Conservation (phyloP, 2,329 filamentous ascomycete genomes). For the Pestalotiopsis sp. region DNA sequence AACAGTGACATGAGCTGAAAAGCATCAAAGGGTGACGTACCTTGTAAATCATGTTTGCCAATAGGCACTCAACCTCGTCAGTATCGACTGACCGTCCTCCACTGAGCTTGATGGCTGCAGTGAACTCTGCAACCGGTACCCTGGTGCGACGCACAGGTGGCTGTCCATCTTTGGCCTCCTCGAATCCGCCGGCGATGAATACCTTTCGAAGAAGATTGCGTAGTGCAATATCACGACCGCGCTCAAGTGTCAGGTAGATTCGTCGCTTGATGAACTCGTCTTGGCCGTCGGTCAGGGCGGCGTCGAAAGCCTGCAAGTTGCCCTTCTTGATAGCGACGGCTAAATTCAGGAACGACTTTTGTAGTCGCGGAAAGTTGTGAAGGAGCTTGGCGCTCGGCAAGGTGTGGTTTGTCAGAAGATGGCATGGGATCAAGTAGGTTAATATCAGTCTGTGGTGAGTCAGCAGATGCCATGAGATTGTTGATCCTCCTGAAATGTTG, state of each 20-base stretch:
- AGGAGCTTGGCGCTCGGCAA: slow-evolving; percentile 76
- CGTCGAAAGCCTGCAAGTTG: slow-evolving; percentile 81
- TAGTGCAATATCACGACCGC: slow-evolving; percentile 86
- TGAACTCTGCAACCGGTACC: slow-evolving; percentile 82
- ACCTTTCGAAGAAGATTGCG: slow-evolving; percentile 92
- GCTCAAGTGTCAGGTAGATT: slow-evolving; percentile 92
- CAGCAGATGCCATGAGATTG: slow-evolving; percentile 17
- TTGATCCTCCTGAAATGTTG: background rate
- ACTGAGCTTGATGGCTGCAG: slow-evolving; percentile 77
- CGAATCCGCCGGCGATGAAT: slow-evolving; percentile 81
- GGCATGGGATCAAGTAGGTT: slow-evolving; percentile 92
- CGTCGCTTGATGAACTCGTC: slow-evolving; percentile 91
- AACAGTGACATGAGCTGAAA: background rate
- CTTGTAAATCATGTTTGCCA: slow-evolving; percentile 99
- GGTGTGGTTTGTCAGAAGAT: slow-evolving; percentile 83
- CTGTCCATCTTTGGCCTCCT: slow-evolving; percentile 71
- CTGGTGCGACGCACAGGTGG: slow-evolving; percentile 71
- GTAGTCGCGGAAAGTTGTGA: slow-evolving; percentile 72
- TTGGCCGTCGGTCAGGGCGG: slow-evolving; percentile 78
- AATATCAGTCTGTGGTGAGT: slow-evolving; percentile 71
- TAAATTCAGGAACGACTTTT: slow-evolving; percentile 77
- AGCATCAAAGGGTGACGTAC: slow-evolving; percentile 48
- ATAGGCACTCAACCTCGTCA: slow-evolving; percentile 92
- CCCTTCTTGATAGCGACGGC: slow-evolving; percentile 78
- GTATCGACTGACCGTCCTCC: slow-evolving; percentile 70